Conservation (phyloP, 2,329 filamentous ascomycete species). For the Epichloe brachyelytri region DNA sequence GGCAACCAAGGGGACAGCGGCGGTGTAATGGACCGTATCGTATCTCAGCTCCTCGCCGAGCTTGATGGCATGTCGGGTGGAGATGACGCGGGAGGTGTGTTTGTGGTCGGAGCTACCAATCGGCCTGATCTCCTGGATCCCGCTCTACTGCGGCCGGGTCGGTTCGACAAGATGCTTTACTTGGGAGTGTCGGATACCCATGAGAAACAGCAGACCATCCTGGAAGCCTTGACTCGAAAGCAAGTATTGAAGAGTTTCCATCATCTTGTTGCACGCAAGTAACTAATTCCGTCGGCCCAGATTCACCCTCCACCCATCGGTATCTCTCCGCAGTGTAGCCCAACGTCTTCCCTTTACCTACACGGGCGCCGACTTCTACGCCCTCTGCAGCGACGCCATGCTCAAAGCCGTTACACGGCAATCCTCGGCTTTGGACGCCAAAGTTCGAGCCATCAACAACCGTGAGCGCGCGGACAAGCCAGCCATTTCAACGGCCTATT, state of each 20-base stretch:
- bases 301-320: constrained; percentile 69
- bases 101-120: constrained; percentile 95
- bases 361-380: constrained; percentile 94
- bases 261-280: background rate
- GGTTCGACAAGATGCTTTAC: constrained; percentile 98
- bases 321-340: constrained; percentile 65
- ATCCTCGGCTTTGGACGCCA: constrained; percentile 69
- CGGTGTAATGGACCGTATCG: constrained; percentile 96
- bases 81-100: constrained; percentile 75
- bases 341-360: constrained; percentile 82
- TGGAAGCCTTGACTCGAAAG: constrained; percentile 92
- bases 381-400: constrained; percentile 95
- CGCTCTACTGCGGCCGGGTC: constrained; percentile 73
- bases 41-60: constrained; percentile 87
- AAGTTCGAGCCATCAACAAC: constrained; percentile 59
- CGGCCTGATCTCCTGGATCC: constrained; percentile 85
- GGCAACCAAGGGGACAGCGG: constrained; percentile 96
- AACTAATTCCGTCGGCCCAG: constrained; percentile 26
- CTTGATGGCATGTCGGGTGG: constrained; percentile 96
- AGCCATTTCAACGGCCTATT: constrained; percentile 74
- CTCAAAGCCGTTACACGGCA: constrained; percentile 94
- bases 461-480: constrained; percentile 17
- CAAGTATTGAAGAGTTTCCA: constrained; percentile 30
- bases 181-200: constrained; percentile 93
- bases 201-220: constrained; percentile 86